Evolutionary conservation across 352 stramenopile species (phyloP).

Genomic region (Thalassiosira hispida): DNA sequence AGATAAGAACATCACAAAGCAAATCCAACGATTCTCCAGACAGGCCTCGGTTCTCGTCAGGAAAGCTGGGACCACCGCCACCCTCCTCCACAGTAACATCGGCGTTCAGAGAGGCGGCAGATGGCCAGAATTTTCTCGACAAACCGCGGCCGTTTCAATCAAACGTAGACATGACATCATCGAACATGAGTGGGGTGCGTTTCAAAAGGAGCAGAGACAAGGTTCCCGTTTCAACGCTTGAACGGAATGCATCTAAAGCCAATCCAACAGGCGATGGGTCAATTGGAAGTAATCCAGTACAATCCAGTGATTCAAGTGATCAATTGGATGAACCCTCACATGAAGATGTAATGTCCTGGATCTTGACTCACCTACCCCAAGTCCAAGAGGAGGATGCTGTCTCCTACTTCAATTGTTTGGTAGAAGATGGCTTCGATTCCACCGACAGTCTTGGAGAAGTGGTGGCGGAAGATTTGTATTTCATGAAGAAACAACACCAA

Average conservation of each 20-base stretch:
- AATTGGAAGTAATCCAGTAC: too few relatives aligned
- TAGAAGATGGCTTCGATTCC: conserved; percentile 35
- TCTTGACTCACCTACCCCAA: conserved; percentile 18
- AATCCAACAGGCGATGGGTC: too few relatives aligned
- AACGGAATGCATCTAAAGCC: not conserved
- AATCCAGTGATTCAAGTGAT: too few relatives aligned
- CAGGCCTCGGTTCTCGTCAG: too few relatives aligned
- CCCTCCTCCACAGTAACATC: too few relatives aligned
- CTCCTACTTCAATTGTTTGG: conserved; percentile 15
- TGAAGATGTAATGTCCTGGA: conserved; percentile 25
- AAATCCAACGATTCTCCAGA: too few relatives aligned
- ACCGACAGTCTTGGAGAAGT: conserved; percentile 6
- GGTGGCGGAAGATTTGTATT: conserved; percentile 22
- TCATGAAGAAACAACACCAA: conserved; percentile 29
- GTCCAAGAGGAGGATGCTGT: conserved; percentile 20
- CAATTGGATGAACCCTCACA: conserved; percentile 11
- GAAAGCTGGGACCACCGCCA: too few relatives aligned
- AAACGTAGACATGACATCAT: conserved; percentile 14
- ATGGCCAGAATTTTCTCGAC: conserved; percentile 6
- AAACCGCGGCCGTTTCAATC: conserved; percentile 16
- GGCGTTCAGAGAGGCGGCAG: not conserved
- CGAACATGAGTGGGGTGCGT: conserved; percentile 10
- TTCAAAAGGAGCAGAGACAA: conserved; percentile 15
- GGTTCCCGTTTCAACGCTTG: not conserved
- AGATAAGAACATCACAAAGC: not conserved